Base-by-base conservation (phyloP, 441 rosid species). In the Biscutella laevigata region DNA sequence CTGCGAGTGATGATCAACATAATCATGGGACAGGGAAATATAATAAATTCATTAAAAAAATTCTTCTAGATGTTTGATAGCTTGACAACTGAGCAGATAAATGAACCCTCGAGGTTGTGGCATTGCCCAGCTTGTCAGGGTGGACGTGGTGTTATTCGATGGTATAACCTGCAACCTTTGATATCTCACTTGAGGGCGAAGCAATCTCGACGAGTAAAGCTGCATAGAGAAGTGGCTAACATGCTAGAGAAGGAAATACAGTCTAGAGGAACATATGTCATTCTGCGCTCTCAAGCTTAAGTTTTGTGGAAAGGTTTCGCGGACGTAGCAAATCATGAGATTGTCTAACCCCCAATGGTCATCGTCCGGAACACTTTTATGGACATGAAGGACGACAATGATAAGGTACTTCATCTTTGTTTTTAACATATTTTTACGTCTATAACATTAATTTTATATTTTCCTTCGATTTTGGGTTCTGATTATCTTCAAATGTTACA, bases 301-400 rank as follows among this genome's bases (percentile, higher is more conserved):
- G 81, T 84, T 33, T 73, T 73, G 59, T 83, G 91, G 87, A 80
- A 61, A 35, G 91, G 87, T 35, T 52, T 80, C 21, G 78, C 39
- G 40, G 81, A 69, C 14, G 83, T 70, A 20, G 77, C 67, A 37
- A 85, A 83, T 34, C 57, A 59, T 61, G 79, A 75, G 2, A 75
- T 83, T 47, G 80, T 80, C 21, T 83, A 87, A 87, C 84, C 87
- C 12, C 91, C 91, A 4, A 75, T 80, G 83, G 87, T 80, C 7
- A 27, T 83, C 14, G 63, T 83, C 13, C 71, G 77, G 91, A 80
- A 80, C 59, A 80, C 91, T 27, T 50, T 39, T 55, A 73, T 75
- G 20, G 84, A 80, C 43, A 62, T 17, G 20, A n/a, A 71, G 68
- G 85, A 77, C 50, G 87, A 74, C 4, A 70, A 80, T 57, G 87